These are phyloP conservation scores for Pezicula radicicola DNA, from an alignment of 2,329 filamentous ascomycete species.

Conservation along the genomic window DNA sequence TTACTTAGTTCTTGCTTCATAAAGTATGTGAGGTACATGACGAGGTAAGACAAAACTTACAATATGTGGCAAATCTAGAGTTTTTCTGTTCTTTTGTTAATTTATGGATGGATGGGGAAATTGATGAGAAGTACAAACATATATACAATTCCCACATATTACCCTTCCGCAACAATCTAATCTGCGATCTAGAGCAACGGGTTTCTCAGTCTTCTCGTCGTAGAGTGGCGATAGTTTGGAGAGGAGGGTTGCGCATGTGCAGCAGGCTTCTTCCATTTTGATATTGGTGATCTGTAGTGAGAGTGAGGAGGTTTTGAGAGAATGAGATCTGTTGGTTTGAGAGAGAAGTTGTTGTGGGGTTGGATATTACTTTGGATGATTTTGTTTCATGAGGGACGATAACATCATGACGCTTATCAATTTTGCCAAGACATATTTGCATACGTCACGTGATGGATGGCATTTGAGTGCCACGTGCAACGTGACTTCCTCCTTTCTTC, in stretches of 20 bases:
- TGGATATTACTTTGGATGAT: neutral
- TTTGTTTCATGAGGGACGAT: neutral
- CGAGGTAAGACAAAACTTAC: conserved; percentile 23
- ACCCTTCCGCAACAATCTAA: conserved; percentile 67
- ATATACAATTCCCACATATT: conserved; percentile 70
- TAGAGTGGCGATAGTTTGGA: conserved; percentile 48
- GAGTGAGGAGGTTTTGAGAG: too few relatives aligned
- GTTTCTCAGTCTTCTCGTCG: conserved; percentile 57
- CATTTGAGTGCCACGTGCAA: neutral
- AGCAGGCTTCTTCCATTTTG: conserved; percentile 46
- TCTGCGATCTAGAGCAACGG: conserved; percentile 54
- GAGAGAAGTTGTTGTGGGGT: neutral
- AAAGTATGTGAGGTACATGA: neutral
- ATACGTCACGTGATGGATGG: neutral
- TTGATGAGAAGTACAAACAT: conserved; percentile 39
- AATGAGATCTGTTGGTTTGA: neutral
- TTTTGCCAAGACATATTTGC: neutral
- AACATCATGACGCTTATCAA: neutral
- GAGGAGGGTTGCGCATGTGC: conserved; percentile 66
- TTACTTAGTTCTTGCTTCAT: conserved; percentile 3
- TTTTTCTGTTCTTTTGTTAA: conserved; percentile 17
- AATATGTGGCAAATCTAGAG: conserved; percentile 38
- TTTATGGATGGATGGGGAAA: neutral
- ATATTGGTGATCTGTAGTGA: too few relatives aligned
- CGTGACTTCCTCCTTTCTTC: neutral